Base-by-base conservation (phyloP, 306 rosid species). In the Senna siamea region DNA sequence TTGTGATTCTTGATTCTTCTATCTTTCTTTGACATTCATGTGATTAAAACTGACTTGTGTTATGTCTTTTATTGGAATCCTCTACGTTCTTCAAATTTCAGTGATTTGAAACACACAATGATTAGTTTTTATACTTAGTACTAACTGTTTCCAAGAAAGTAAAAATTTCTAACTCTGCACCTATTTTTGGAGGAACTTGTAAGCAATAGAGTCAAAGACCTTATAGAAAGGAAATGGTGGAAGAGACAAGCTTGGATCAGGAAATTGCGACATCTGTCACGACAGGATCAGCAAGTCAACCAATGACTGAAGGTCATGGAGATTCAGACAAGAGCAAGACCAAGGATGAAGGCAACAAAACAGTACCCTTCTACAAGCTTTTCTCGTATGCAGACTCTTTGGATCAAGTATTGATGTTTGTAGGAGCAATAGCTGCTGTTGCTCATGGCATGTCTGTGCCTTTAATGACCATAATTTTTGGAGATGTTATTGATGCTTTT, bases 311-410 rank as follows among this genome's bases (percentile, higher is more conserved):
- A 23, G 59, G 17, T 28, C 28, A 38, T 50, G 72, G 53, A 70
- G 76, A 74, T 12, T 66, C 59, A 14, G 74, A 77, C 35, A 60
- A 81, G 78, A 70, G 71, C 15, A 57, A 56, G 15, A 55, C 26
- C 46, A 61, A 61, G 44, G 74, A 44, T 10, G 82, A 81, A 73
- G 55, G 47, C 65, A 11, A 43, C 3, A 80, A 82, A 48, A 76
- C 82, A 61, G 72, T 87, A 61, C 81, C 96, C 1, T 89, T 87
- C 43, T 57, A 56, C 61, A 87, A 73, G 74, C 87, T 89, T 38
- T 89, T 87, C 85, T 75, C 90, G 10, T 89, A 84, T 66, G 89
- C 96, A 46, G 92, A 89, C 70, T 38, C 80, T 28, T 60, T 67
- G 56, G 96, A 89, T 74, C 46, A 20, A 9, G 5, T 78, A 4